Evolutionary conservation across 352 stramenopile genomes (phyloP).

Genomic region (Phytophthora syringae): DNA sequence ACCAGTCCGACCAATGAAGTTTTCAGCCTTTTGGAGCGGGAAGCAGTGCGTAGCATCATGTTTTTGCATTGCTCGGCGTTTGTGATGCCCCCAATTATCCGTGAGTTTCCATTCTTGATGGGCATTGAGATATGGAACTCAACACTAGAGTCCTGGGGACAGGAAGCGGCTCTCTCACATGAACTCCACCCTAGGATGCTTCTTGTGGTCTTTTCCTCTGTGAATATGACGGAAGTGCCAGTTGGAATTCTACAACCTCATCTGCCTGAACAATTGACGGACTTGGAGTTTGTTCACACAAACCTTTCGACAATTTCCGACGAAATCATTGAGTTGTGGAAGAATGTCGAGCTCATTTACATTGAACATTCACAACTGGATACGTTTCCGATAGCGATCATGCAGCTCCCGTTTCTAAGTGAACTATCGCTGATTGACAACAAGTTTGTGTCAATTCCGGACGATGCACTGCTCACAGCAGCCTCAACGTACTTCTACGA

Average conservation of each 20-base stretch:
- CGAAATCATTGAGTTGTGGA: constrained; percentile 37
- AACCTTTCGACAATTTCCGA: constrained; percentile 43
- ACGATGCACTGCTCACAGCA: constrained; percentile 17
- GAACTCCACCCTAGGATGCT: constrained; percentile 32
- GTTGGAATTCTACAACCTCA: constrained; percentile 33
- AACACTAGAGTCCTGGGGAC: constrained; percentile 48
- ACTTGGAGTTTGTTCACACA: no score
- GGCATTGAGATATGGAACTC: constrained; percentile 57
- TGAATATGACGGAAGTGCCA: constrained; percentile 42
- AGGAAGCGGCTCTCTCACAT: constrained; percentile 38
- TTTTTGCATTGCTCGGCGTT: constrained; percentile 54
- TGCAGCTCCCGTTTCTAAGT: constrained; percentile 19
- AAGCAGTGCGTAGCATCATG: constrained; percentile 32
- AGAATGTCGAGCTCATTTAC: constrained; percentile 20
- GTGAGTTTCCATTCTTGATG: constrained; percentile 45
- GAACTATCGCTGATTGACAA: constrained; percentile 53
- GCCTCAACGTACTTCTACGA: constrained; percentile 25
- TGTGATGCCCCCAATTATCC: constrained; percentile 38
- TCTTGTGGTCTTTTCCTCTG: constrained; percentile 41
- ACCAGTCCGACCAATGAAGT: not conserved
- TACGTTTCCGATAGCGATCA: constrained; percentile 33
- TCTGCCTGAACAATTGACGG: constrained; percentile 43
- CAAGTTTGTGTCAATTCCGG: constrained; percentile 24
- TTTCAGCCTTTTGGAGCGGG: constrained; percentile 27
- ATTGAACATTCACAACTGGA: constrained; percentile 40